phyloP scores from a whole-genome alignment of 2,329 filamentous ascomycete species.

The Dactylellina drechsleri region DNA sequence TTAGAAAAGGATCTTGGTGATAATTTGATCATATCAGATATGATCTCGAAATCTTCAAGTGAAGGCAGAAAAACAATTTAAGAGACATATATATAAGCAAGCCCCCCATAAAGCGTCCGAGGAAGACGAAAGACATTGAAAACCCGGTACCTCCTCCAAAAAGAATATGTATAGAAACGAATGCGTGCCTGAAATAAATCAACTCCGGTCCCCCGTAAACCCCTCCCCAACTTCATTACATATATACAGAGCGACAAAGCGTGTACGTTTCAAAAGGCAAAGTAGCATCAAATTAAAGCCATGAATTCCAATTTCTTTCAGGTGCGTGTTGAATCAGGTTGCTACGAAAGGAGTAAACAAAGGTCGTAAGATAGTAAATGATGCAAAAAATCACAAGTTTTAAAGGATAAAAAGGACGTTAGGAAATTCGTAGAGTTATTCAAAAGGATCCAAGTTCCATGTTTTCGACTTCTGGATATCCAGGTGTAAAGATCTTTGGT shows the following conservation, averaged over 20 bases:
- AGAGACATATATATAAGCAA: slow-evolving; percentile 17
- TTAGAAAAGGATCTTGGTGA: slow-evolving; percentile 6
- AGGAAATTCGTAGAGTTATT: slow-evolving; percentile 22
- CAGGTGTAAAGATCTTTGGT: slow-evolving; percentile 48
- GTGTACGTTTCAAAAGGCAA: slow-evolving; percentile 10
- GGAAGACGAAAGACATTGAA: slow-evolving; percentile 17
- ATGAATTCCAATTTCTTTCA: slow-evolving; percentile 35
- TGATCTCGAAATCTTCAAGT: neutral
- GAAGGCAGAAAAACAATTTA: neutral
- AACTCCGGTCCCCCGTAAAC: slow-evolving; percentile 46
- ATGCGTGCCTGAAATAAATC: slow-evolving; percentile 33
- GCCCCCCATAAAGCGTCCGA: slow-evolving; percentile 4
- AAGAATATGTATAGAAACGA: slow-evolving; percentile 30
- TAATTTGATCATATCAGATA: neutral
- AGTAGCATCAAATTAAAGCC: slow-evolving; percentile 24
- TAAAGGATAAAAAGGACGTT: slow-evolving; percentile 3
- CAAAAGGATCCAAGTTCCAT: slow-evolving; percentile 52
- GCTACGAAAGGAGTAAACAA: slow-evolving; percentile 5
- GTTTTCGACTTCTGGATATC: slow-evolving; percentile 49
- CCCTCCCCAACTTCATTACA: slow-evolving; percentile 45
- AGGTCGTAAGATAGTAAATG: slow-evolving; percentile 22
- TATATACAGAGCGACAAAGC: slow-evolving; percentile 44
- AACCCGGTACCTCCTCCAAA: neutral
- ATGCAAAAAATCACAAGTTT: neutral
- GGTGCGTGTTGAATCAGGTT: slow-evolving; percentile 34